Evolutionary conservation across 148 eudicot species (phyloP), one percentile per base, ranked within the genome.

Genomic region (Heliosperma pusillum): DNA sequence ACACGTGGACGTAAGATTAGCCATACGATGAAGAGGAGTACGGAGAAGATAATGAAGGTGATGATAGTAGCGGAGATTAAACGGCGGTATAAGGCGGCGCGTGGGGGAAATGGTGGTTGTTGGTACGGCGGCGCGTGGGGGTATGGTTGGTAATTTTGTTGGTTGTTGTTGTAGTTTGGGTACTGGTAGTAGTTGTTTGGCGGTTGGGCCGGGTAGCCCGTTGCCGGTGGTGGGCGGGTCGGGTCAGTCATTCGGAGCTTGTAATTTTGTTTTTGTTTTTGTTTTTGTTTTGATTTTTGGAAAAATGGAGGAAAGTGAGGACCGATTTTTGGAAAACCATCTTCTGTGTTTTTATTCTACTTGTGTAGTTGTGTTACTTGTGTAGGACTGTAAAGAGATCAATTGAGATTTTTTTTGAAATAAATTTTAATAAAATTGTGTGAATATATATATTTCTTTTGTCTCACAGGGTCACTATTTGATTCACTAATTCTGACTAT

Each of bases 1-100:
- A 88, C 53, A n/a, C 87, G 85, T 2, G 98, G 98, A 40, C 98
- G 93, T 78, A 93, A 86, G 30, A 93, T 76, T 1, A 93, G 83
- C 93, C 93, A 93, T 0, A 88, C 61, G 76, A 89, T 86, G 82
- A 93, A 85, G 66, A 85, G 73, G 64, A 88, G 20, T 44, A 86
- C 77, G 55, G 89, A 87, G 76, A 83, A 27, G 83, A 91, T 81
- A 36, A 93, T 74, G 78, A 93, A 70, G 47, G 73, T 25, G 59
- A 82, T 80, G 74, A 93, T 78, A 3, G 88, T 45, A 42, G 81
- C 75, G 73, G 88, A 83, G 76, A 91, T 74, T 71, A 91, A 58
- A 70, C 89, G 90, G 70, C 98, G 88, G 81, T 86, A 83, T 76
- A 84, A 84, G 81, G 84, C 78, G 80, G 89, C 87, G 74, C 87